Percentiles rank a stretch among this genome's conserved stretches.
These are phyloP conservation scores for Metarhizium guizhouense DNA, from an alignment of 2,329 filamentous ascomycete genomes.

Conservation along the genomic window DNA sequence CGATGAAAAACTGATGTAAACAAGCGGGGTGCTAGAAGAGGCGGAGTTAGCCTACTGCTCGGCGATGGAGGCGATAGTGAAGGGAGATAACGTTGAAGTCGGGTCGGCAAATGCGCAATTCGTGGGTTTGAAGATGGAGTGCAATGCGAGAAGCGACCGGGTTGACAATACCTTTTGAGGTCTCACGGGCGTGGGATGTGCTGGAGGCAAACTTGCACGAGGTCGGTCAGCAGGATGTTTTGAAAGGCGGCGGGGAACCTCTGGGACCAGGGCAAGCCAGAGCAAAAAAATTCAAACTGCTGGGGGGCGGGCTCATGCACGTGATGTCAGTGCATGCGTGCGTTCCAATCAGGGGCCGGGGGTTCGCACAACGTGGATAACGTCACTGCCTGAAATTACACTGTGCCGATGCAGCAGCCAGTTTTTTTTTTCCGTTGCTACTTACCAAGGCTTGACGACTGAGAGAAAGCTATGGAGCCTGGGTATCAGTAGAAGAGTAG, in stretches of 20 bases:
- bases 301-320: constrained; percentile 22
- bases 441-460: not conserved
- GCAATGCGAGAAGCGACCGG: constrained; percentile 12
- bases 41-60: constrained; percentile 23
- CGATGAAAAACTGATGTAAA: constrained; percentile 30
- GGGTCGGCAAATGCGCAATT: not conserved
- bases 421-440: not conserved
- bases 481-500: not conserved
- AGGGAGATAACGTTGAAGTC: constrained; percentile 7
- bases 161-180: constrained; percentile 11
- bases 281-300: constrained; percentile 36
- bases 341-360: constrained; percentile 6
- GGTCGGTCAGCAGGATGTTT: constrained; percentile 30
- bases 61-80: constrained; percentile 5
- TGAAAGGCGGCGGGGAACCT: constrained; percentile 33
- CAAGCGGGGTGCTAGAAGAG: constrained; percentile 33
- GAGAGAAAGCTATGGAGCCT: not conserved
- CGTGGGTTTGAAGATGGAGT: constrained; percentile 9
- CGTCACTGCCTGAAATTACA: constrained; percentile 16
- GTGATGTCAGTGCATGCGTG: constrained; percentile 19
- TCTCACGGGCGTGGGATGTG: constrained; percentile 20
- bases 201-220: constrained; percentile 24
- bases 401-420: not conserved
- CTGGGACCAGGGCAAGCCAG: constrained; percentile 23
- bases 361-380: constrained; percentile 2